These are phyloP conservation scores for Aspergillus intermedius DNA, from an alignment of 2,329 filamentous ascomycete species.

Conservation along the genomic window DNA sequence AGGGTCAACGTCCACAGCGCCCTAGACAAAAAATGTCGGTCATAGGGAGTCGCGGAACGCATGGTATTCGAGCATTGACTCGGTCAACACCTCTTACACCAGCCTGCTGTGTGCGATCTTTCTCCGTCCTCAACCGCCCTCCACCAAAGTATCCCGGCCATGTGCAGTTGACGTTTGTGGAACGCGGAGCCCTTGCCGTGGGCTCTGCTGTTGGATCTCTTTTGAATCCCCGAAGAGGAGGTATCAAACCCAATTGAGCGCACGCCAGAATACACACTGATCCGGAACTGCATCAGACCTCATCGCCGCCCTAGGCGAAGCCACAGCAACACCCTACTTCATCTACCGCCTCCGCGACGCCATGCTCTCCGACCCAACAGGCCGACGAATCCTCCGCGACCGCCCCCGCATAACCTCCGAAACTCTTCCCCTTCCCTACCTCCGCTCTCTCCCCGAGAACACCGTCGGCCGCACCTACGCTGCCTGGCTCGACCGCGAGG, in stretches of 20 bases:
- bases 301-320: constrained; percentile 88
- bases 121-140: constrained; percentile 81
- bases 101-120: constrained; percentile 40
- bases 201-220: constrained; percentile 56
- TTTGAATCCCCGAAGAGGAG: constrained; percentile 71
- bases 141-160: constrained; percentile 85
- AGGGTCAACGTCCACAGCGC: constrained; percentile 7
- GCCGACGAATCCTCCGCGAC: constrained; percentile 83
- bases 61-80: constrained; percentile 10
- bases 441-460: constrained; percentile 65
- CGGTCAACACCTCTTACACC: constrained; percentile 3
- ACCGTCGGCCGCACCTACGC: constrained; percentile 78
- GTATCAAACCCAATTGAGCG: constrained; percentile 36
- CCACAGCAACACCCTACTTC: constrained; percentile 91
- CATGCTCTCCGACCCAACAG: constrained; percentile 79
- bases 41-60: constrained; percentile 15
- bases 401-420: constrained; percentile 79
- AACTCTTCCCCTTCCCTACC: constrained; percentile 59
- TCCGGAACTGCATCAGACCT: constrained; percentile 55
- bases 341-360: constrained; percentile 83
- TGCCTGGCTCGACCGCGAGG: constrained; percentile 87
- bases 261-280: background rate
- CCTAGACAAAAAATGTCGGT: constrained; percentile 22
- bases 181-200: constrained; percentile 64
- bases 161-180: constrained; percentile 73